These are phyloP conservation scores for Neurospora sp. DNA, from an alignment of 495 filamentous ascomycete genomes.

Conservation along the genomic window DNA sequence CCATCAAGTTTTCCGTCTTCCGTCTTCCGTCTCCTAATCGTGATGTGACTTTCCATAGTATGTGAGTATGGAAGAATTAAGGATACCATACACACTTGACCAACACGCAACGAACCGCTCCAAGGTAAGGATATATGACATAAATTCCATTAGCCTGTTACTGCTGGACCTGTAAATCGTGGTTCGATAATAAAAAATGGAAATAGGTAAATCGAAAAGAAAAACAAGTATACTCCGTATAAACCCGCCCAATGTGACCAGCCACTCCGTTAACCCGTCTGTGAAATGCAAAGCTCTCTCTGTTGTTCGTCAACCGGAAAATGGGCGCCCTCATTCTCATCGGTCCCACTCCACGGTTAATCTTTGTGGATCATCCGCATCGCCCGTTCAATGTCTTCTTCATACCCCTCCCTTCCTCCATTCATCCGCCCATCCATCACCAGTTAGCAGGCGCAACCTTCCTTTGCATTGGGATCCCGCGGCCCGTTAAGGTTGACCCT, in stretches of 20 bases:
- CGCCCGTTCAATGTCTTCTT: neutral
- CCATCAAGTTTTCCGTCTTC: neutral
- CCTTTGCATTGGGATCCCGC: slow-evolving; percentile 59
- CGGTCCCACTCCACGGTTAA: neutral
- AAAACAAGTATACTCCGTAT: slow-evolving; percentile 10
- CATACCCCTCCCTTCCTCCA: neutral
- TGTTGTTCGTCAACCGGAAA: neutral
- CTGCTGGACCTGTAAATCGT: neutral
- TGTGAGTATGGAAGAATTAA: neutral
- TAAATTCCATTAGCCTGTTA: neutral
- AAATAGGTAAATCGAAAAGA: neutral
- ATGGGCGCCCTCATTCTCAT: neutral
- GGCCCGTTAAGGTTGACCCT: slow-evolving; percentile 61
- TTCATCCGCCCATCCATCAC: neutral
- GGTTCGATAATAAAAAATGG: neutral
- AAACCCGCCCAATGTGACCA: slow-evolving; percentile 8
- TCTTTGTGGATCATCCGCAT: neutral
- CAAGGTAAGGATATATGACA: neutral
- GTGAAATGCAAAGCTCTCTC: neutral
- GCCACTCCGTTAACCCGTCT: neutral
- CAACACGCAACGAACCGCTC: neutral
- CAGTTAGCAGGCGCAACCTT: slow-evolving; percentile 79
- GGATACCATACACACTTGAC: neutral
- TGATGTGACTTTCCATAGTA: neutral
- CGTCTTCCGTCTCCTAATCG: neutral